phyloP scores from a whole-genome alignment of 176 grass and related monocot genomes.

The Oryza glaberrima region DNA sequence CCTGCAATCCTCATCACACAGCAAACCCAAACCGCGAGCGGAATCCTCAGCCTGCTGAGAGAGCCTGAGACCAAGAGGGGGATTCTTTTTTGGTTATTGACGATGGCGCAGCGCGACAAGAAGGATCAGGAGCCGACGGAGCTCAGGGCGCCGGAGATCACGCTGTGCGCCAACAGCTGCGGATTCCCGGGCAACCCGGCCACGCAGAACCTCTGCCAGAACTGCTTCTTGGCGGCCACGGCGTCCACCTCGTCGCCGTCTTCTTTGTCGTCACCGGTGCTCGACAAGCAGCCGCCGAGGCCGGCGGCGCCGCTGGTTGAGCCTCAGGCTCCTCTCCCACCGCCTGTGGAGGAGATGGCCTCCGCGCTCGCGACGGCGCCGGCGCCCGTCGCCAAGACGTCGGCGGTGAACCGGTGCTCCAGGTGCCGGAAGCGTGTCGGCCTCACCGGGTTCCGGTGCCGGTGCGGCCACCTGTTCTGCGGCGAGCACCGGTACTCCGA shows the following conservation, averaged over 20 bases:
- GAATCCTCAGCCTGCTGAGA: background rate
- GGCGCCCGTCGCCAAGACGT: background rate
- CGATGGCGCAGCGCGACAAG: conserved; percentile 90
- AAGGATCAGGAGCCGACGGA: conserved; percentile 74
- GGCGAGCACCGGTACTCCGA: conserved; percentile 97
- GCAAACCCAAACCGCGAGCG: background rate
- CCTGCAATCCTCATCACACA: background rate
- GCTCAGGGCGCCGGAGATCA: conserved; percentile 71
- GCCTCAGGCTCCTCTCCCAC: background rate
- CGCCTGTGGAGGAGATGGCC: background rate
- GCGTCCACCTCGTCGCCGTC: conserved; percentile 21
- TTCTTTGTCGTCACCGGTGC: background rate
- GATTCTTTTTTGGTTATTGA: background rate
- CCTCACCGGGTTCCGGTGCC: conserved; percentile 87
- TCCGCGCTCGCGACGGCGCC: background rate
- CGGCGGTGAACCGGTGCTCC: conserved; percentile 67
- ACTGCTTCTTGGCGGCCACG: conserved; percentile 53
- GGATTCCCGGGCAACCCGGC: conserved; percentile 79
- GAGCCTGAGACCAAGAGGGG: background rate
- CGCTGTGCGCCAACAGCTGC: conserved; percentile 91
- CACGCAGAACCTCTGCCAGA: conserved; percentile 75
- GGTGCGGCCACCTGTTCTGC: conserved; percentile 86
- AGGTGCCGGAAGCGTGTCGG: conserved; percentile 84
- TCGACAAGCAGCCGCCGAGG: conserved; percentile 34
- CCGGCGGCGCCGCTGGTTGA: background rate